Base-by-base conservation (phyloP, 306 rosid genomes). In the Luffa acutangula region DNA sequence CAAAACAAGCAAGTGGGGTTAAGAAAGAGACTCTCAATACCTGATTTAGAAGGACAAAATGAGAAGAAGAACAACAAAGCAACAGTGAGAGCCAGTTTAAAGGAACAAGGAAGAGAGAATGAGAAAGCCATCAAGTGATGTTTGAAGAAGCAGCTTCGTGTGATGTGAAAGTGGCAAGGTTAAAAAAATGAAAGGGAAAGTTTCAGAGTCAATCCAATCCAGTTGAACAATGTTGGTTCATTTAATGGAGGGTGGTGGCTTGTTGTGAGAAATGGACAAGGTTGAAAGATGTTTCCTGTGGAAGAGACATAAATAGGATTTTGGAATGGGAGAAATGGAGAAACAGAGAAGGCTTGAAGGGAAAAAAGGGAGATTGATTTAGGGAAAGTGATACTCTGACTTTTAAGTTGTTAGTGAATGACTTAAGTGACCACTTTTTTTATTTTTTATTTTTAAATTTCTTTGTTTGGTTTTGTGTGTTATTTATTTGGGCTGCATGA, bases 371-470 rank as follows among this genome's bases (percentile, higher is more conserved):
- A 12, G 7, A 31, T 74, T 74, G 39, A 58, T 58, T 56, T 46
- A 37, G 49, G 79, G 69, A 39, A 76, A 56, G 9, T 58, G 79
- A 18, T 33, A 39, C 67, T n/a, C 77, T 48, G 77, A 46, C 59
- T 73, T 72, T 72, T 25, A 39, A 48, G 53, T 45, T 71, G 77
- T 46, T 75, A 72, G 15, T 57, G 79, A 76, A 37, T 76, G 67
- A 57, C 79, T 76, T 46, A 52, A 25, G 43, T 75, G 52, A 67
- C 75, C 75, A 66, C 20, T 67, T 67, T 3, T 8, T 41, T 67
- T 41, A 8, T 3, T 20, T 18, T 20, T 57, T n/a, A n/a, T n/a
- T n/a, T 20, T 8, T n/a, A 2, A 25, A 25, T 25, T 25, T 25
- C 31, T 25, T 25, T 1, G 31, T 25, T 25, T 25, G 31, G 31